phyloP scores from a whole-genome alignment of 345 rosid genomes.

The Ricinus communis region DNA sequence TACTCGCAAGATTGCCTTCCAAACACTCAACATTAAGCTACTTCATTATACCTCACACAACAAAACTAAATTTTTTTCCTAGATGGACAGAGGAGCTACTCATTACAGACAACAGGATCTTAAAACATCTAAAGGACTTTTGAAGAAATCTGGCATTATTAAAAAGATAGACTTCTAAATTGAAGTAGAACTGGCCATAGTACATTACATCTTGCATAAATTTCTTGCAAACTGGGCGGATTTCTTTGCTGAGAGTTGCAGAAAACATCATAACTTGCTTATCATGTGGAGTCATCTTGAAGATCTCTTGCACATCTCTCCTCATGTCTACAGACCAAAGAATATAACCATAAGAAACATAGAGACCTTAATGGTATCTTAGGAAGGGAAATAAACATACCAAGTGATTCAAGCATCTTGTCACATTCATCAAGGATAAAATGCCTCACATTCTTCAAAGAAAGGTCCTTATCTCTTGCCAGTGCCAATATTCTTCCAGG shows the following conservation, averaged over 20 bases:
- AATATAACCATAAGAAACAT: background rate
- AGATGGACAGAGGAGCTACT: conserved; percentile 17
- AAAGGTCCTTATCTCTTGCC: conserved; percentile 88
- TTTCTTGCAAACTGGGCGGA: conserved; percentile 99
- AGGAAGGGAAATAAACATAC: conserved; percentile 30
- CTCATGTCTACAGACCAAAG: conserved; percentile 70
- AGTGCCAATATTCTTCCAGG: conserved; percentile 93
- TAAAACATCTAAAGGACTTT: conserved; percentile 26
- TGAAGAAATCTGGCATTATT: conserved; percentile 44
- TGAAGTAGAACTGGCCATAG: conserved; percentile 57
- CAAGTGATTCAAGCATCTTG: conserved; percentile 99
- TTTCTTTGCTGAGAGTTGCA: conserved; percentile 98
- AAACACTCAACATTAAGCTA: background rate
- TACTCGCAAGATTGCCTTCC: background rate
- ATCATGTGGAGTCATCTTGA: conserved; percentile 98
- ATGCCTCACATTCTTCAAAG: conserved; percentile 98
- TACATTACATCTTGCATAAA: conserved; percentile 99
- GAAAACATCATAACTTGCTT: conserved; percentile 99
- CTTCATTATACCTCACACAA: conserved; percentile 14
- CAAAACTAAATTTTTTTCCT: conserved; percentile 18
- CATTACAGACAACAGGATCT: conserved; percentile 21
- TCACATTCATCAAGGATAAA: conserved; percentile 99
- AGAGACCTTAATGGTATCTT: background rate
- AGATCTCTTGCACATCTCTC: conserved; percentile 96
- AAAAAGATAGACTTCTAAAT: conserved; percentile 47